These are phyloP conservation scores for Alternaria arborescens DNA, from an alignment of 2,329 filamentous ascomycete species.

Conservation along the genomic window DNA sequence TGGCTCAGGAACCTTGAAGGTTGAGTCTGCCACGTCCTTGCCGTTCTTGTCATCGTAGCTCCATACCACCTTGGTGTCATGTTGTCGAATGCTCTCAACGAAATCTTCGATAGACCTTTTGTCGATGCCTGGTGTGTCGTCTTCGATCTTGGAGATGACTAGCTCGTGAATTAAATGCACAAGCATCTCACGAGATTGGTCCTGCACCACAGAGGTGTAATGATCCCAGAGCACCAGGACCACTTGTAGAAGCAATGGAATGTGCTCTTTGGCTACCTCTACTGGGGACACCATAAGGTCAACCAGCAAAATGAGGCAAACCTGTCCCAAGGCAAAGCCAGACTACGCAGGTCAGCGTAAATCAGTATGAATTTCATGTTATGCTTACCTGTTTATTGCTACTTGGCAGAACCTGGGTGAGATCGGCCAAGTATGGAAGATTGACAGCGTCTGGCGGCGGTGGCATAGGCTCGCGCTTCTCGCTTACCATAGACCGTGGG, in stretches of 20 bases:
- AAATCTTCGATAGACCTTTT: slow-evolving; percentile 85
- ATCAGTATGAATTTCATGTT: background rate
- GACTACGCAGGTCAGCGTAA: slow-evolving; percentile 55
- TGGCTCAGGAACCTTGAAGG: slow-evolving; percentile 81
- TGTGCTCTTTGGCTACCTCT: slow-evolving; percentile 77
- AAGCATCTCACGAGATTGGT: slow-evolving; percentile 96
- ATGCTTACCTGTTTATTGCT: slow-evolving; percentile 43
- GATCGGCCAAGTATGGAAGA: slow-evolving; percentile 84
- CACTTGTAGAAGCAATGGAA: slow-evolving; percentile 88
- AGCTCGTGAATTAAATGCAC: slow-evolving; percentile 97
- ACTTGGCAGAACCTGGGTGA: slow-evolving; percentile 38
- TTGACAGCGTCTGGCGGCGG: slow-evolving; percentile 75
- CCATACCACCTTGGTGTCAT: slow-evolving; percentile 88
- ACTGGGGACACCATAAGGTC: slow-evolving; percentile 95
- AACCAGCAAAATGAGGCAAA: slow-evolving; percentile 91
- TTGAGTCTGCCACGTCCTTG: slow-evolving; percentile 71
- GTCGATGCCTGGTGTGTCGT: slow-evolving; percentile 69
- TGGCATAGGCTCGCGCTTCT: slow-evolving; percentile 66
- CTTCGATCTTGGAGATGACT: slow-evolving; percentile 80
- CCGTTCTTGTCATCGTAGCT: slow-evolving; percentile 92
- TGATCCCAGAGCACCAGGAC: slow-evolving; percentile 97
- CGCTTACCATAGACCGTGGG: slow-evolving; percentile 96
- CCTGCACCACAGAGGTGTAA: slow-evolving; percentile 92
- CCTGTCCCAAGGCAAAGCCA: slow-evolving; percentile 89
- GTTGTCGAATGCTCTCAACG: slow-evolving; percentile 84